phyloP scores from a whole-genome alignment of 2,329 filamentous ascomycete species.

The Colletotrichum sp. region DNA sequence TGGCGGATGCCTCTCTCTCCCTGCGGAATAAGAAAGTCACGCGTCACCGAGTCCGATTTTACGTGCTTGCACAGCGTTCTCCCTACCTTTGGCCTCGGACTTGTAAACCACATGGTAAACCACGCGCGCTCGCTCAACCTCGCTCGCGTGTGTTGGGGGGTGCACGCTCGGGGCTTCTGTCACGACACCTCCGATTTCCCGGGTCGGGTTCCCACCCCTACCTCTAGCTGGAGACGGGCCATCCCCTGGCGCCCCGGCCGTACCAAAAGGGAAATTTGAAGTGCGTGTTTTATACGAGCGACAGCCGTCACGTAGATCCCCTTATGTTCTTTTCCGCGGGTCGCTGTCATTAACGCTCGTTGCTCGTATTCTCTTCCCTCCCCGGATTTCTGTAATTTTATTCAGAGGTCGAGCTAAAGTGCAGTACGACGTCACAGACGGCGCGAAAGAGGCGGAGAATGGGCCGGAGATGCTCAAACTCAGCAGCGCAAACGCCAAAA shows the following conservation, averaged over 20 bases:
- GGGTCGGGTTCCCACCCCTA: not conserved
- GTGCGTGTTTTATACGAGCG: not conserved
- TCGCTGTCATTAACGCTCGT: not conserved
- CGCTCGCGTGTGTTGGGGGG: not conserved
- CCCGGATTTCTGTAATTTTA: not conserved
- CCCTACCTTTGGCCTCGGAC: not conserved
- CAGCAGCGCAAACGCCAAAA: not conserved
- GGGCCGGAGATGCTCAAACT: not conserved
- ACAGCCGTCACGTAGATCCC: not conserved
- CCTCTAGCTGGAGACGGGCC: not conserved
- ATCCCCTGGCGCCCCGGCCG: not conserved
- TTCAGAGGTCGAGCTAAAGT: not conserved
- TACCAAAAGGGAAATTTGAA: not conserved
- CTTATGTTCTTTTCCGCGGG: not conserved
- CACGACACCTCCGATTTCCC: not conserved
- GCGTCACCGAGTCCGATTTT: too few species aligned
- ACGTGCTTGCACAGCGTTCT: not conserved
- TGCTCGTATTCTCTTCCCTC: not conserved
- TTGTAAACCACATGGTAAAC: not conserved
- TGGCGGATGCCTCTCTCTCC: not conserved
- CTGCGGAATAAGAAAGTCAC: not conserved
- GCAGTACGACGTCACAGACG: not conserved
- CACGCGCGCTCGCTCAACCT: not conserved
- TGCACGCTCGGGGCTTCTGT: not conserved
- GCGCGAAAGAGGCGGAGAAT: not conserved